Base-by-base conservation (phyloP, 2,329 filamentous ascomycete genomes). In the Knoxdaviesia proteae region DNA sequence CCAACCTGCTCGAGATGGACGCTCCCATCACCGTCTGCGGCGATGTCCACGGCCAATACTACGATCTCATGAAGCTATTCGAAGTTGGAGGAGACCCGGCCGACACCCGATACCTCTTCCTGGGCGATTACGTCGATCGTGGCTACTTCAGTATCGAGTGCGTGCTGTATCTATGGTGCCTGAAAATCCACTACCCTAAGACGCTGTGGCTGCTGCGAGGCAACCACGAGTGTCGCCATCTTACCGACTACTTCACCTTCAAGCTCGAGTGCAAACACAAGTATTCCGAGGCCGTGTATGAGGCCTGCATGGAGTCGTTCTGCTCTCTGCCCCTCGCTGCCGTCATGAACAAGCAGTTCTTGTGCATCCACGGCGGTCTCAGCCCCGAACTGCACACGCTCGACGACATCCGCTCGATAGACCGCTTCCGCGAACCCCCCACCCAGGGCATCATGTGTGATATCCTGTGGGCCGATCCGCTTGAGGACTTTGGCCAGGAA, bases 241-340 rank as follows among this genome's bases (percentile, higher is more conserved):
- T 98, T 71, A 98, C 90, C 45, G 90, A 98, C 59, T 98, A 98
- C 70, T 98, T 98, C 65, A 98, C 90, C 47, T 98, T 98, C 70
- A 96, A 98, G 70, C 77, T 98, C 45, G 90, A 98, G 62, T 98
- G 90, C 71, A 94, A 94, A 67, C 90, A 98, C 74, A 98, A 98
- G 62, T 98, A 98, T 64, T 94, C 84, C 34, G 90, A 96, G 64
- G 74, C 74, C 49, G 74, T 98, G 46, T 98, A 98, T 59, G 88
- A 98, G 56, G 88, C 90, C 45, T 96, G 90, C 65, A 93, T 94
- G 76, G 88, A 98, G 50, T 92, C 90, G 0, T 98, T 98, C 70
- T 98, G 90, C 65, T 72, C 80, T 49, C 67, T 98, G 49, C 90
- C 90, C 32, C 68, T 98, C 52, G 90, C 90, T 45, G 90, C 90